phyloP scores from a whole-genome alignment of 495 filamentous ascomycete genomes.

The Aspergillus conjunctus region DNA sequence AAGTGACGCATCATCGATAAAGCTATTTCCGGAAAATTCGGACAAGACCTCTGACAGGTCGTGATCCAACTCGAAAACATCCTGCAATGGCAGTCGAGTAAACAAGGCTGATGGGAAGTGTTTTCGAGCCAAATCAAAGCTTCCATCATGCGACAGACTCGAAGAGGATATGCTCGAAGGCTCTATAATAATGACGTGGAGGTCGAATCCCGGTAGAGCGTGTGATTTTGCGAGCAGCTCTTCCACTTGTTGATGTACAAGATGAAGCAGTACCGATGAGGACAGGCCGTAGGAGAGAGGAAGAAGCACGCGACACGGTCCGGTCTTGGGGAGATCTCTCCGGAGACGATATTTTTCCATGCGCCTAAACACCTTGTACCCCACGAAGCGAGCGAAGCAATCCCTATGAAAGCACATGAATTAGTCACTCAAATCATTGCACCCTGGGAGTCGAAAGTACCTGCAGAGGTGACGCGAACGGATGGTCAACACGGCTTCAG shows the following conservation, averaged over 20 bases:
- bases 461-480: constrained; percentile 50
- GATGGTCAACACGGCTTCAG: constrained; percentile 39
- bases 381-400: constrained; percentile 77
- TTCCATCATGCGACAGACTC: constrained; percentile 27
- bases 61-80: constrained; percentile 51
- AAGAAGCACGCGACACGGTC: constrained; percentile 63
- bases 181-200: constrained; percentile 70
- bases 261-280: constrained; percentile 74
- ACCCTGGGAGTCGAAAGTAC: constrained; percentile 32
- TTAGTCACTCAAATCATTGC: constrained; percentile 17
- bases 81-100: constrained; percentile 56
- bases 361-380: constrained; percentile 75
- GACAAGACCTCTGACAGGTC: constrained; percentile 34
- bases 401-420: constrained; percentile 34
- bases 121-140: constrained; percentile 42
- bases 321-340: constrained; percentile 34
- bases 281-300: constrained; percentile 83
- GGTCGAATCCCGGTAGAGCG: constrained; percentile 60
- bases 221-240: constrained; percentile 57
- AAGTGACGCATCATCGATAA: constrained; percentile 32
- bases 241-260: constrained; percentile 69
- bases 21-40: constrained; percentile 31
- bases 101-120: constrained; percentile 64
- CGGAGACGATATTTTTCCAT: constrained; percentile 64
- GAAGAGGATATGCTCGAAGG: constrained; percentile 43